phyloP scores from a whole-genome alignment of 1,284 basidiomycete genomes.

The Mixia osmundae region DNA sequence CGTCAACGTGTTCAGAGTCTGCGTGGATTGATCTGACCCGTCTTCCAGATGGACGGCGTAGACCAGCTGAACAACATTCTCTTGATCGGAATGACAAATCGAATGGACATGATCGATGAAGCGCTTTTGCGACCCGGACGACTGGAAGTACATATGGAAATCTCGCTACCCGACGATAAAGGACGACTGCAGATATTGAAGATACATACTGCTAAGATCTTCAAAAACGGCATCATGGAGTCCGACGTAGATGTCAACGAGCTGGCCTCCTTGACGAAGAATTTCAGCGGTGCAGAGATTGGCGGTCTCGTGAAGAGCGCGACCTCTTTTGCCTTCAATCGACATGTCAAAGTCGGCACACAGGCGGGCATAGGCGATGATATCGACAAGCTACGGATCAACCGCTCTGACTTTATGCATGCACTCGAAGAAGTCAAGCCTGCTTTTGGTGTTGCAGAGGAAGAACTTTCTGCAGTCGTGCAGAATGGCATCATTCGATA shows the following conservation, averaged over 20 bases:
- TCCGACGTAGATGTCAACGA: constrained; percentile 61
- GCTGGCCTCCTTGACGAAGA: constrained; percentile 70
- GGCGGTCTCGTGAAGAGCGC: constrained; percentile 91
- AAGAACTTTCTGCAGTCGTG: constrained; percentile 79
- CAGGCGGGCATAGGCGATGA: constrained; percentile 91
- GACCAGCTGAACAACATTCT: constrained; percentile 98
- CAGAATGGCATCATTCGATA: constrained; percentile 95
- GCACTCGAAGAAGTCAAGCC: constrained; percentile 90
- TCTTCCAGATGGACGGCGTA: constrained; percentile 80
- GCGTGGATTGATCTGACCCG: background rate
- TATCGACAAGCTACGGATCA: constrained; percentile 77
- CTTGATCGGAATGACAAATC: constrained; percentile 99
- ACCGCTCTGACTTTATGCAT: constrained; percentile 63
- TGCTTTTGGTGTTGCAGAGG: constrained; percentile 92
- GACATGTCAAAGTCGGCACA: constrained; percentile 91
- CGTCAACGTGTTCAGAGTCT: constrained; percentile 8
- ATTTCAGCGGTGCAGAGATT: constrained; percentile 95
- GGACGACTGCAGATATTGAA: constrained; percentile 83
- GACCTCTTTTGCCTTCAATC: constrained; percentile 90
- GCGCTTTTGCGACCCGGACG: constrained; percentile 90
- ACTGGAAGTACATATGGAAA: constrained; percentile 99
- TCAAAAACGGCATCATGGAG: constrained; percentile 73
- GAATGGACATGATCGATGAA: constrained; percentile 97
- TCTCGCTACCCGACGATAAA: constrained; percentile 81
- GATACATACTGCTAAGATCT: constrained; percentile 93